Conservation (phyloP, 2,329 filamentous ascomycete species). For the Fusarium torulosum region DNA sequence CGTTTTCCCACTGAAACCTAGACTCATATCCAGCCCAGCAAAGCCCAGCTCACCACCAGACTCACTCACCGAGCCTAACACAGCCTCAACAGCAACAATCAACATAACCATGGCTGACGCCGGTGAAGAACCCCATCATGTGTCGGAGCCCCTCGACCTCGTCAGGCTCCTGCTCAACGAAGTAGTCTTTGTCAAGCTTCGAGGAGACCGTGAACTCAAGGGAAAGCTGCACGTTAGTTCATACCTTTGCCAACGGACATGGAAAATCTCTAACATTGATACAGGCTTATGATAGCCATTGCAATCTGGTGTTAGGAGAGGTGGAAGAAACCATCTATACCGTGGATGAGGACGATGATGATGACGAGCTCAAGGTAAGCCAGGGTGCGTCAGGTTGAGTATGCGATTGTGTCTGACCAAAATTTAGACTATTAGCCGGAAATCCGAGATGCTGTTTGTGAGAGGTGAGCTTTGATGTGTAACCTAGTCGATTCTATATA, state of each 20-base stretch:
- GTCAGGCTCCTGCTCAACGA: conserved; percentile 96
- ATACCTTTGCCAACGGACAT: background rate
- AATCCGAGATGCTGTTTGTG: conserved; percentile 98
- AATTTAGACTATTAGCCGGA: conserved; percentile 87
- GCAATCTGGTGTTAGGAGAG: conserved; percentile 95
- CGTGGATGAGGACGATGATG: conserved; percentile 91
- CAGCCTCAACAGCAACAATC: background rate
- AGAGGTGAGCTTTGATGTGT: conserved; percentile 74
- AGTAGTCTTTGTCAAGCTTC: conserved; percentile 95
- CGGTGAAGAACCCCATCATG: conserved; percentile 78
- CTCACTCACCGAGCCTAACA: conserved; percentile 13
- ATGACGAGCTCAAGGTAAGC: conserved; percentile 79
- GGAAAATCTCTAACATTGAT: conserved; percentile 14
- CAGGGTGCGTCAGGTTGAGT: background rate
- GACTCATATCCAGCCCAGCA: conserved; percentile 26
- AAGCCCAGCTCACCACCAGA: conserved; percentile 12
- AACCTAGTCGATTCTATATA: background rate
- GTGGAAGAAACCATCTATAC: conserved; percentile 98
- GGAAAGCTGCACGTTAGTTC: conserved; percentile 87
- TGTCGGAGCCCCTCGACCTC: conserved; percentile 93
- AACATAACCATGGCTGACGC: conserved; percentile 80
- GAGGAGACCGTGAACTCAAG: conserved; percentile 95
- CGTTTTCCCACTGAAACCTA: conserved; percentile 42
- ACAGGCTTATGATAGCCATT: conserved; percentile 98
- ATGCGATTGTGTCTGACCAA: background rate